Evolutionary conservation across 495 filamentous ascomycete species (phyloP), one percentile per base, ranked within the genome.

Genomic region (Barbatosphaeria neglecta): DNA sequence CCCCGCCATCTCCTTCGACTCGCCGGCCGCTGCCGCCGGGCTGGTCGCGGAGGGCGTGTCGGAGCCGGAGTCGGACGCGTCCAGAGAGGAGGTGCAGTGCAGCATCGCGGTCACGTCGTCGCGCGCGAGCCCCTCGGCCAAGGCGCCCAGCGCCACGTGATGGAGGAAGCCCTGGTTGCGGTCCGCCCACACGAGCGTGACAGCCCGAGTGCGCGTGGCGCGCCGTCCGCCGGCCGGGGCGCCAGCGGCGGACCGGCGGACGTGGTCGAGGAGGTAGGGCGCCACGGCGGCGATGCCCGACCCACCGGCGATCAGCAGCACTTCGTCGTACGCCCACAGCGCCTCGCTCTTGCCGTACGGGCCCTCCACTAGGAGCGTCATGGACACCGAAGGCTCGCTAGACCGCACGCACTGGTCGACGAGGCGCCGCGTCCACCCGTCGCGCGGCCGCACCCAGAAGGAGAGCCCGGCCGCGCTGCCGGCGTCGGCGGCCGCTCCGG

Each of bases 251-350:
- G 27, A 31, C 15, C 27, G 27, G 20, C 45, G 46, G 15, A 71
- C 48, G 27, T 71, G 64, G 18, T 62, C 58, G 10, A 64, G 57
- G 39, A 83, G 56, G 50, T 79, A 75, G 1, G 78, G 70, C 2
- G 78, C 55, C 2, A 71, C 63, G 0, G 68, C 74, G 1, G 78
- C 72, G 35, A 82, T 74, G 0, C 80, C 78, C 4, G 73, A 76
- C 0, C 80, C 80, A 4, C 79, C 78, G 3, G 67, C 75, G 15
- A 83, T 66, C n/a, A 82, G 64, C 6, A 81, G 49, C 11, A 80
- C 61, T 2, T 66, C 69, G 22, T 75, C 66, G 47, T 69, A 79
- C 6, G 59, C 57, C 51, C 69, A 69, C 0, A 80, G 45, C 0
- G 72, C 69, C 15, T 62, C 62, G 10, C 59, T 59, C 33, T 71